Percentiles rank a stretch among this genome's conserved stretches.
These are phyloP conservation scores for Teunomyces barrocoloradensis DNA, from an alignment of 805 yeast genomes.

Conservation along the genomic window DNA sequence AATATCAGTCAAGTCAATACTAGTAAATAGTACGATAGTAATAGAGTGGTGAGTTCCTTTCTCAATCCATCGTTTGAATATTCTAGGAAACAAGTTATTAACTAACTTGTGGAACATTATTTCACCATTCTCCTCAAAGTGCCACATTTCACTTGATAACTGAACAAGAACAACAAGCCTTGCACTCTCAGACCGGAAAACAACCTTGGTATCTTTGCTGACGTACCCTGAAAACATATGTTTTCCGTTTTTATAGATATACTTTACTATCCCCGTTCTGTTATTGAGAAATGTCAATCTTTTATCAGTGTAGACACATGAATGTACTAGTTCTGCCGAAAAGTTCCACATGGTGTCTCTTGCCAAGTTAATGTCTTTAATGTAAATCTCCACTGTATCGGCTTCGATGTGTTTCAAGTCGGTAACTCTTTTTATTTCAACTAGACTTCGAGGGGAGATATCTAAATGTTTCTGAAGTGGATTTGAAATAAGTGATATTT, in stretches of 20 bases:
- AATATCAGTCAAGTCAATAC: constrained; percentile 57
- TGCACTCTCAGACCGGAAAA: constrained; percentile 90
- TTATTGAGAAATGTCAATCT: constrained; percentile 57
- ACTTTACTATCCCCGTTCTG: constrained; percentile 62
- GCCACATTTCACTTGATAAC: constrained; percentile 95
- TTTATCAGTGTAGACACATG: constrained; percentile 68
- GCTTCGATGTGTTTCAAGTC: constrained; percentile 54
- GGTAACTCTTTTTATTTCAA: constrained; percentile 49
- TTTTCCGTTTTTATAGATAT: constrained; percentile 64
- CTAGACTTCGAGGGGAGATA: constrained; percentile 65
- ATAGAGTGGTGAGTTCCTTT: constrained; percentile 87
- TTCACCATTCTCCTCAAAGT: constrained; percentile 95
- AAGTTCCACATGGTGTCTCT: constrained; percentile 93
- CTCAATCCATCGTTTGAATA: constrained; percentile 84
- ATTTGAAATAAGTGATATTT: constrained; percentile 57
- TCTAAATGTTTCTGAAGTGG: constrained; percentile 60
- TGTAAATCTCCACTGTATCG: constrained; percentile 77
- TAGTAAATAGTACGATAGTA: constrained; percentile 83
- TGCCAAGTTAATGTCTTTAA: constrained; percentile 76
- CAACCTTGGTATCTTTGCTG: constrained; percentile 70
- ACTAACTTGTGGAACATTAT: constrained; percentile 89
- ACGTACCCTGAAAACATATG: constrained; percentile 74
- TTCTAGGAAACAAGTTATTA: constrained; percentile 86
- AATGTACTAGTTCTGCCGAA: constrained; percentile 56
- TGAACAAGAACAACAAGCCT: constrained; percentile 80